Conservation (phyloP, 805 yeast species). For the Nematodospora valgi region DNA sequence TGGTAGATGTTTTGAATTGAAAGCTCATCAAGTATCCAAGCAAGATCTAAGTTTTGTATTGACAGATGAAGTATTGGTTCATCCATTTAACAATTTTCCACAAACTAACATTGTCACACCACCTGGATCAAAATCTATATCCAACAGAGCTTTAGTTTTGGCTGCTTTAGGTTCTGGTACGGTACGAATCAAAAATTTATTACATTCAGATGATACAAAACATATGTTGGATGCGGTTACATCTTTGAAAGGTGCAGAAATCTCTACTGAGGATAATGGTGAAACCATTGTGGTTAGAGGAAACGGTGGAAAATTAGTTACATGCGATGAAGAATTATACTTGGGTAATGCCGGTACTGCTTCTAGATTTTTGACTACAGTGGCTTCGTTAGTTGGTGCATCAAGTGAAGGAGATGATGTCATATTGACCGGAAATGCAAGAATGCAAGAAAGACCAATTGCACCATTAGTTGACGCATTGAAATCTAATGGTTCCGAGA, state of each 20-base stretch:
- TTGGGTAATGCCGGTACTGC: conserved; percentile 99
- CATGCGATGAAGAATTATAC: conserved; percentile 68
- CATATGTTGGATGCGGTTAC: conserved; percentile 89
- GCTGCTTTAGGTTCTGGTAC: conserved; percentile 90
- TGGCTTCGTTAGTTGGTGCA: conserved; percentile 72
- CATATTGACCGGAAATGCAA: conserved; percentile 83
- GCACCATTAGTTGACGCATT: conserved; percentile 95
- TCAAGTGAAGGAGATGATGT: conserved; percentile 39
- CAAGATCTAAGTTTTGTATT: conserved; percentile 76
- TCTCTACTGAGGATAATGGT: conserved; percentile 83
- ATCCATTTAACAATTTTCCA: conserved; percentile 45
- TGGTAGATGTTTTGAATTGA: conserved; percentile 84
- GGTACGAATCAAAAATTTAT: conserved; percentile 76
- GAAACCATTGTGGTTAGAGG: conserved; percentile 82
- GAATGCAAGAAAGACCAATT: conserved; percentile 97
- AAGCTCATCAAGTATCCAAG: conserved; percentile 82
- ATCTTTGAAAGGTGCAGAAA: conserved; percentile 74
- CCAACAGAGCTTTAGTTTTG: conserved; percentile 87
- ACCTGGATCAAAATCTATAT: conserved; percentile 96
- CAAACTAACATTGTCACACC: conserved; percentile 59
- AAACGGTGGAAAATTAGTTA: conserved; percentile 73
- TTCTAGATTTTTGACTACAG: conserved; percentile 87
- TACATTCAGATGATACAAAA: conserved; percentile 95
- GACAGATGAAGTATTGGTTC: conserved; percentile 76
- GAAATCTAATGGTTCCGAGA: conserved; percentile 69